A percentile compares a stretch with the other conserved stretches of the same genome.
phyloP scores from a whole-genome alignment of 345 rosid genomes.

The Hirschfeldia incana region DNA sequence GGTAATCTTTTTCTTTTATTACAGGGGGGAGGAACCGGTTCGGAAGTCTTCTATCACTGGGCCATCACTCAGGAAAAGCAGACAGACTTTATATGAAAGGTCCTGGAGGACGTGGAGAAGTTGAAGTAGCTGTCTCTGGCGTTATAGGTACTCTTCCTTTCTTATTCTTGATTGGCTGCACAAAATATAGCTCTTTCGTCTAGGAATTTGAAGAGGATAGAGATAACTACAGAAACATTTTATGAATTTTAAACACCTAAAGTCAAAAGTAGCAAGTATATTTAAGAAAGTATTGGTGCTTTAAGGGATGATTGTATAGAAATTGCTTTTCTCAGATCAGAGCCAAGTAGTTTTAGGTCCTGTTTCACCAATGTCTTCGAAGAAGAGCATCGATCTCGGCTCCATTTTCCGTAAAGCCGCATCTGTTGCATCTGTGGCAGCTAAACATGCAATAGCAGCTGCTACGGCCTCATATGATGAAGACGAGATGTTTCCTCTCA shows the following conservation, averaged over 20 bases:
- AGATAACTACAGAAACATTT: neutral
- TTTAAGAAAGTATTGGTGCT: conserved; percentile 22
- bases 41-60: conserved; percentile 77
- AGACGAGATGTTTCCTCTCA: conserved; percentile 89
- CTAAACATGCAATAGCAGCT: conserved; percentile 92
- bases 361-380: conserved; percentile 76
- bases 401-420: conserved; percentile 87
- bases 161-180: conserved; percentile 17
- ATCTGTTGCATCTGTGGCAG: conserved; percentile 88
- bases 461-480: conserved; percentile 67
- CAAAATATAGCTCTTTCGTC: neutral
- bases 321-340: conserved; percentile 66
- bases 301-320: conserved; percentile 37
- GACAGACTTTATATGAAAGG: conserved; percentile 93
- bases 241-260: neutral
- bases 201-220: neutral
- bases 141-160: conserved; percentile 56
- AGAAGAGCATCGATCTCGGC: conserved; percentile 78
- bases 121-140: conserved; percentile 97
- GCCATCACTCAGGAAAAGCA: conserved; percentile 72
- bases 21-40: conserved; percentile 83
- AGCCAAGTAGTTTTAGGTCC: conserved; percentile 82
- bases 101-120: conserved; percentile 99
- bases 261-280: conserved; percentile 7
- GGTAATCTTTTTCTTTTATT: conserved; percentile 5